Percentiles rank a stretch among this genome's conserved stretches.
Evolutionary conservation across 805 yeast species (phyloP).

Genomic region (Metschnikowia aberdeeniae): DNA sequence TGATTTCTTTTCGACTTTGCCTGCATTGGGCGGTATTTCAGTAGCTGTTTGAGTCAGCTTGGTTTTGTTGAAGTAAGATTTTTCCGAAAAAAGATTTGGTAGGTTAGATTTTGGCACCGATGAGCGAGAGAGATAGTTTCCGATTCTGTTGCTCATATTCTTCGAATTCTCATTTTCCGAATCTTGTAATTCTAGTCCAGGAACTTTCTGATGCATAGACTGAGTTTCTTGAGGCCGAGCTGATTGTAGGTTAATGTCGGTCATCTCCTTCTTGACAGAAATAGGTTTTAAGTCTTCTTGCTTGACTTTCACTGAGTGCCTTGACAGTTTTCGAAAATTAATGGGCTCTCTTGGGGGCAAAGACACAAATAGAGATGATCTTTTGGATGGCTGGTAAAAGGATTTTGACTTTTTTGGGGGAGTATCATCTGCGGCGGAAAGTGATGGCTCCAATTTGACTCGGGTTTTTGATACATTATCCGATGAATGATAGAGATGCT

Average conservation of each 20-base stretch:
- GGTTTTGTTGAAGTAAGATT: constrained; percentile 3
- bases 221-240: background rate
- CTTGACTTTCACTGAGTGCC: constrained; percentile 15
- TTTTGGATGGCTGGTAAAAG: constrained; percentile 24
- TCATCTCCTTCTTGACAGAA: background rate
- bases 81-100: constrained; percentile 1
- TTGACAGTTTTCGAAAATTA: constrained; percentile 9
- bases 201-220: background rate
- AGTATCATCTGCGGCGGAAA: background rate
- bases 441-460: constrained; percentile 1
- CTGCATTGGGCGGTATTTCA: background rate
- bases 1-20: background rate
- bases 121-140: constrained; percentile 1
- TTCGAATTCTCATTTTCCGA: background rate
- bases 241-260: background rate
- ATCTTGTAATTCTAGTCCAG: background rate
- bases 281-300: background rate
- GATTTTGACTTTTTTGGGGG: constrained; percentile 1
- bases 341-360: constrained; percentile 39
- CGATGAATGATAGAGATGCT: background rate
- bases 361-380: constrained; percentile 33
- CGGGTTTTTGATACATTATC: background rate
- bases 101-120: background rate
- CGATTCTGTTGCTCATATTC: constrained; percentile 1
- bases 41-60: background rate